Percentiles rank a stretch among this genome's conserved stretches.
Conservation (phyloP, 2,329 filamentous ascomycete genomes). For the Septoria petroselini region DNA sequence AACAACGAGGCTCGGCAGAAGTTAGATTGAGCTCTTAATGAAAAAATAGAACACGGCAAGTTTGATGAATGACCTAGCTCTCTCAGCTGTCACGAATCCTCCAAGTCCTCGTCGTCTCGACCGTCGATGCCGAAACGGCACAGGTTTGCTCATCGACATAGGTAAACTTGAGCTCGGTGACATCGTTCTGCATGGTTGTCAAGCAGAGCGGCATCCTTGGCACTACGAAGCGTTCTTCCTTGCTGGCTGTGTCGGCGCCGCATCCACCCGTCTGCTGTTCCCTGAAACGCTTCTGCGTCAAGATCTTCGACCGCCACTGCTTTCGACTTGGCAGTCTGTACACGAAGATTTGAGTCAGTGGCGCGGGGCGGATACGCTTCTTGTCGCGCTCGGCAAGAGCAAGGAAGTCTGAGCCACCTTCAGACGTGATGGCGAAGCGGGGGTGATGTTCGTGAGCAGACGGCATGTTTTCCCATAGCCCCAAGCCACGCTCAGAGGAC, state of each 20-base stretch:
- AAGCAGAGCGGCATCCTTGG: slow-evolving; percentile 33
- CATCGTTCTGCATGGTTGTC: slow-evolving; percentile 29
- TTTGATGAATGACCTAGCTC: not conserved
- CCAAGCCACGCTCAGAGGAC: slow-evolving; percentile 26
- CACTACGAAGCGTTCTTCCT: not conserved
- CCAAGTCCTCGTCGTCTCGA: slow-evolving; percentile 30
- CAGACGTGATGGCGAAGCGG: slow-evolving; percentile 27
- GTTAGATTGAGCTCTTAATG: too few relatives aligned
- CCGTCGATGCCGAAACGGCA: slow-evolving; percentile 27
- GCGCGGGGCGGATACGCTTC: slow-evolving; percentile 30
- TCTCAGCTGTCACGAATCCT: slow-evolving; percentile 25
- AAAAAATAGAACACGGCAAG: too few relatives aligned
- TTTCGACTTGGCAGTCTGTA: slow-evolving; percentile 31
- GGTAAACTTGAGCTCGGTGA: slow-evolving; percentile 29
- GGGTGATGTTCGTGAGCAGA: slow-evolving; percentile 36
- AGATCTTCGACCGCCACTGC: slow-evolving; percentile 21
- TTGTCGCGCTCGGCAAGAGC: slow-evolving; percentile 36
- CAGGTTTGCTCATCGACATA: slow-evolving; percentile 17
- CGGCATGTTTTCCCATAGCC: slow-evolving; percentile 35
- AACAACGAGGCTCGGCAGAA: too few relatives aligned
- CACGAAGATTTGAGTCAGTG: slow-evolving; percentile 32
- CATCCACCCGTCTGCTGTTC: slow-evolving; percentile 11
- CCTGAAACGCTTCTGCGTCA: not conserved
- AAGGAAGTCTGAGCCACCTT: slow-evolving; percentile 24
- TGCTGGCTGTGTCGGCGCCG: not conserved